These are phyloP conservation scores for Shiraia sp. DNA, from an alignment of 2,329 filamentous ascomycete species.

Conservation along the genomic window DNA sequence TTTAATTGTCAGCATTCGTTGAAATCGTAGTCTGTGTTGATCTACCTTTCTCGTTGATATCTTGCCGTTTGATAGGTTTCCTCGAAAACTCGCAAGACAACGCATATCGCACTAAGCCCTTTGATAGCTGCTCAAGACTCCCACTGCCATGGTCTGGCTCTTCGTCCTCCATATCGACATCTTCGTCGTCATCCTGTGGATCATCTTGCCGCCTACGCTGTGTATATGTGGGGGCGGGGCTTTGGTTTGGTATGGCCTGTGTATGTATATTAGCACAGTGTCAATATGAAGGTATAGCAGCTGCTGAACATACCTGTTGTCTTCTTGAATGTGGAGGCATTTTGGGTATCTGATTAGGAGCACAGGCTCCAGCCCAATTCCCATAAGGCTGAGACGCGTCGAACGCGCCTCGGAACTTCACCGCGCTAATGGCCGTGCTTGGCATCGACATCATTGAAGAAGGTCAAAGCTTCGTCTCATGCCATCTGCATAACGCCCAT, in stretches of 20 bases:
- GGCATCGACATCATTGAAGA: conserved; percentile 24
- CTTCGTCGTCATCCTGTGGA: conserved; percentile 26
- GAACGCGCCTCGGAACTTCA: conserved; percentile 14
- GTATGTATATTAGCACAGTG: background rate
- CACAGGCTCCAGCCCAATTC: background rate
- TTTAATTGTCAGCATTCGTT: conserved; percentile 11
- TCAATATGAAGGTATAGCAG: background rate
- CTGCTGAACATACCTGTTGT: background rate
- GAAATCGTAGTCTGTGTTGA: background rate
- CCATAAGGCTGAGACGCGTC: conserved; percentile 23
- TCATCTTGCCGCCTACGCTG: conserved; percentile 22
- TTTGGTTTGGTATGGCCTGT: conserved; percentile 22
- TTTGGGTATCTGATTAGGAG: background rate
- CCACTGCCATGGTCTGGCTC: conserved; percentile 22
- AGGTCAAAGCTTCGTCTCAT: conserved; percentile 11
- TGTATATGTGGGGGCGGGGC: conserved; percentile 20
- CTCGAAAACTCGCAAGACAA: conserved; percentile 64
- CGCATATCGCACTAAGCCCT: conserved; percentile 65
- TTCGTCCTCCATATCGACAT: conserved; percentile 18
- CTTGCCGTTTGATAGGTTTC: conserved; percentile 59
- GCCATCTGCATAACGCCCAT: conserved; percentile 3
- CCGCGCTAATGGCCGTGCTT: conserved; percentile 13
- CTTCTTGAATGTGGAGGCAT: conserved; percentile 10
- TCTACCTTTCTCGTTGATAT: conserved; percentile 59
- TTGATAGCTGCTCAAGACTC: conserved; percentile 54